Base-by-base conservation (phyloP, 495 filamentous ascomycete genomes). In the Extremus antarcticus region DNA sequence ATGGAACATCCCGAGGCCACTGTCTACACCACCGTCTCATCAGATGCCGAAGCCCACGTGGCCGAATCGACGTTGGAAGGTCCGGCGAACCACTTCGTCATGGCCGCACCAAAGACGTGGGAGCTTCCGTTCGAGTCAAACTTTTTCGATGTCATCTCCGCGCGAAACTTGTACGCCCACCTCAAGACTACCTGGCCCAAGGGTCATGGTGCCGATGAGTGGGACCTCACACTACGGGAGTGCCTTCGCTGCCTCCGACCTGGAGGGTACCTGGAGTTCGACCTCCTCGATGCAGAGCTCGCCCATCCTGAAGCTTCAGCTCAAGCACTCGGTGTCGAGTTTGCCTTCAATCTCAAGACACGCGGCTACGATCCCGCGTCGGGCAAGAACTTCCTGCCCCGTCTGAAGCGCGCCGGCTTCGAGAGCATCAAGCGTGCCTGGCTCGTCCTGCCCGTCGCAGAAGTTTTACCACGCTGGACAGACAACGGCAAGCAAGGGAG, bases 141-240 rank as follows among this genome's bases (percentile, higher is more conserved):
- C 60, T 84, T 94, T 69, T 98, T 98, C 64, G 90, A 95, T 63
- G 81, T 95, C 40, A 81, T 98, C 65, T 94, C 87, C 3, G 86
- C 90, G 2, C 88, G 91, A n/a, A 85, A 88, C 19, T 75, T 97
- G 19, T 87, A 91, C 67, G 75, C 84, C 54, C 74, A 88, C 35
- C 78, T 97, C 50, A 67, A 57, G 48, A 61, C 57, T 13, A 41
- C 43, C 17, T 51, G 47, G 43, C 53, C 59, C 4, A 50, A 50
- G 32, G 50, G 25, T 46, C 23, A 47, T 25, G 57, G 60, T 21
- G 65, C 75, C 25, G 90, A 98, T 62, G 91, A 97, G 65, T 97
- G 91, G 72, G 87, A 94, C 61, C 77, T 83, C 41, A 90, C 86
- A 59, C 77, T 97, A 1, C 70, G 72, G 29, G 92, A 98, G 70